A percentile compares a stretch with the other conserved stretches of the same genome.
phyloP scores from a whole-genome alignment of 352 stramenopile species.

The Phytophthora melonis region DNA sequence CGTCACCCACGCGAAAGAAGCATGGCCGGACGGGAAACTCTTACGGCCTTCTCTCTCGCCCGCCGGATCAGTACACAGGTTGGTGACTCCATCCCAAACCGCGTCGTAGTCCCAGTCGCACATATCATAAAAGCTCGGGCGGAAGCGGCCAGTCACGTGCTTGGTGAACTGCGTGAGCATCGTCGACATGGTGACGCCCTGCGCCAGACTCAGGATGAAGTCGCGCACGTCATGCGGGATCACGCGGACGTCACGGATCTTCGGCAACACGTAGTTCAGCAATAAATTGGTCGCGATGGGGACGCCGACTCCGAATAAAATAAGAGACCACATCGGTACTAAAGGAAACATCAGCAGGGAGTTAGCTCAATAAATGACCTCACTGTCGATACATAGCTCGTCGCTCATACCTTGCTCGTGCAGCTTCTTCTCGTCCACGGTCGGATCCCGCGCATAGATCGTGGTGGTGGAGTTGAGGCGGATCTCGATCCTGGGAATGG shows the following conservation, averaged over 20 bases:
- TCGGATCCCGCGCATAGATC: conserved; percentile 55
- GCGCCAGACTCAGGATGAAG: conserved; percentile 65
- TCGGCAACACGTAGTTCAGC: conserved; percentile 60
- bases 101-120: conserved; percentile 67
- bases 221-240: conserved; percentile 75
- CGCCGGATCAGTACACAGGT: conserved; percentile 57
- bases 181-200: conserved; percentile 48
- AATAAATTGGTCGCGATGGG: conserved; percentile 56
- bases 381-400: not conserved
- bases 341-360: not conserved
- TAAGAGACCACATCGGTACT: conserved; percentile 60
- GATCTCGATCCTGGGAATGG: conserved; percentile 53
- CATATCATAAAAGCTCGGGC: conserved; percentile 82
- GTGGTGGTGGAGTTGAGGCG: conserved; percentile 43
- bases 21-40: conserved; percentile 78
- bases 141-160: conserved; percentile 72
- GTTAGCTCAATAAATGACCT: not conserved
- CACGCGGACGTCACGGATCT: conserved; percentile 48
- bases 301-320: conserved; percentile 35
- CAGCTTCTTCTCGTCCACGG: conserved; percentile 49
- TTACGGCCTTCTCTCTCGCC: conserved; percentile 71
- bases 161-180: conserved; percentile 80
- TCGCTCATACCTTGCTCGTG: conserved; percentile 44
- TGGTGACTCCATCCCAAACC: conserved; percentile 69
- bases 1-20: conserved; percentile 70